These are phyloP conservation scores for Monascus ruber DNA, from an alignment of 2,329 filamentous ascomycete genomes.

Conservation along the genomic window DNA sequence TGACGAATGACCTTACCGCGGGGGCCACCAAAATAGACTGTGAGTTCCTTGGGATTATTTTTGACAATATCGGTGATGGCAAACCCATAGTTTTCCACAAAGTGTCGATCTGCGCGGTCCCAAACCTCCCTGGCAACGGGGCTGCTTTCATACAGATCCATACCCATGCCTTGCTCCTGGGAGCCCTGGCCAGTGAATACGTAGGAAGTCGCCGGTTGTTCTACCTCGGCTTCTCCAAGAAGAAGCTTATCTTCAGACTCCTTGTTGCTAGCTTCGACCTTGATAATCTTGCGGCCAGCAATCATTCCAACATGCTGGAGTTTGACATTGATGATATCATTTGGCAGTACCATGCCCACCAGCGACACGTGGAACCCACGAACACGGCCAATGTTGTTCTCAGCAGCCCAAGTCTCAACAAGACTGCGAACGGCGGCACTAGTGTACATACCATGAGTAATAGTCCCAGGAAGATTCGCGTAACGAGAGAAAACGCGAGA, in stretches of 20 bases:
- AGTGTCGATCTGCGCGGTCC: conserved; percentile 95
- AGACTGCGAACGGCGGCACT: conserved; percentile 91
- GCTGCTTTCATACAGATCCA: conserved; percentile 94
- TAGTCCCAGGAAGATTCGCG: conserved; percentile 88
- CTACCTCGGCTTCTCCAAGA: conserved; percentile 88
- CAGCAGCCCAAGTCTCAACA: conserved; percentile 96
- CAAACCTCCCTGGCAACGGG: conserved; percentile 92
- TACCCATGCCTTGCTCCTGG: conserved; percentile 99
- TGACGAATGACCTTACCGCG: conserved; percentile 94
- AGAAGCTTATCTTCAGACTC: conserved; percentile 96
- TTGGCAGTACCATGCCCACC: conserved; percentile 97
- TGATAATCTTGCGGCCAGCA: conserved; percentile 96
- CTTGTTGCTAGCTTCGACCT: conserved; percentile 90
- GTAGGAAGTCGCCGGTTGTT: conserved; percentile 92
- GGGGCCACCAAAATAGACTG: conserved; percentile 93
- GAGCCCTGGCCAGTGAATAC: conserved; percentile 98
- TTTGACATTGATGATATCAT: conserved; percentile 89
- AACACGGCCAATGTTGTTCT: conserved; percentile 96
- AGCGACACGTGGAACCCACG: conserved; percentile 93
- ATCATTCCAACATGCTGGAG: conserved; percentile 97
- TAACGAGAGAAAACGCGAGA: conserved; percentile 94
- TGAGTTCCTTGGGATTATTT: conserved; percentile 98
- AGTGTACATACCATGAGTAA: conserved; percentile 99
- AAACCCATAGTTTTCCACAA: conserved; percentile 97
- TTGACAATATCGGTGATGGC: conserved; percentile 98